These are phyloP conservation scores for Thelonectria olida DNA, from an alignment of 2,329 filamentous ascomycete species.

Conservation along the genomic window DNA sequence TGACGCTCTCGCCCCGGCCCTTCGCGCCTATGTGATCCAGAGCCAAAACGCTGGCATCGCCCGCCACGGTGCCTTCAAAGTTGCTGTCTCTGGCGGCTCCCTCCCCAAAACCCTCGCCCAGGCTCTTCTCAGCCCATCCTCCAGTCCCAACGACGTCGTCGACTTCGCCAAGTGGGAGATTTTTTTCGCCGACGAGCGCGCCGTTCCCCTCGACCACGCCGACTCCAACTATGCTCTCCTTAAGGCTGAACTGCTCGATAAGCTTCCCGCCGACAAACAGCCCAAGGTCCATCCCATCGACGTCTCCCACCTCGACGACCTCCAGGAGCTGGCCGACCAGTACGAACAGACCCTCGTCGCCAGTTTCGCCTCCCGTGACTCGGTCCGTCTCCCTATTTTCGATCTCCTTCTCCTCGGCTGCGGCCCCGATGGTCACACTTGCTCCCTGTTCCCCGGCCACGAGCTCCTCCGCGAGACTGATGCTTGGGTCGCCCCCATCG, in stretches of 20 bases:
- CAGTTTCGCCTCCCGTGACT: slow-evolving; percentile 90
- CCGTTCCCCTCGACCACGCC: slow-evolving; percentile 87
- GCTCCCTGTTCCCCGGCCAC: slow-evolving; percentile 93
- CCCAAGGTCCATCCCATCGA: slow-evolving; percentile 86
- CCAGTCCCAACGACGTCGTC: slow-evolving; percentile 67
- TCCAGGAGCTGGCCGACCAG: slow-evolving; percentile 90
- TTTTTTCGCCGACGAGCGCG: slow-evolving; percentile 98
- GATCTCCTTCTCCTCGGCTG: slow-evolving; percentile 93
- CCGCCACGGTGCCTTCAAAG: slow-evolving; percentile 86
- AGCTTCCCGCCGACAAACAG: slow-evolving; percentile 75
- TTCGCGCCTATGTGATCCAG: slow-evolving; percentile 85
- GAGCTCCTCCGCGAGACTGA: slow-evolving; percentile 84
- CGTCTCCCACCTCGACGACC: slow-evolving; percentile 70
- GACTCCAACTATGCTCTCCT: slow-evolving; percentile 95
- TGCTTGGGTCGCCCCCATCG: slow-evolving; percentile 92
- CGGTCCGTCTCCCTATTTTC: slow-evolving; percentile 93
- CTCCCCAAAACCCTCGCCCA: slow-evolving; percentile 88
- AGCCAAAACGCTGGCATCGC: slow-evolving; percentile 81
- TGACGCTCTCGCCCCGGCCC: slow-evolving; percentile 75
- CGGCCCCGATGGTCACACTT: slow-evolving; percentile 96
- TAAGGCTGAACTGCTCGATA: slow-evolving; percentile 87
- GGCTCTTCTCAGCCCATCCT: slow-evolving; percentile 73
- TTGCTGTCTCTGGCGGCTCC: slow-evolving; percentile 93
- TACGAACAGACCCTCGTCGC: slow-evolving; percentile 90
- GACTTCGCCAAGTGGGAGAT: slow-evolving; percentile 93